phyloP scores from a whole-genome alignment of 371 early-diverging fungal genomes.

The Syncephalastrum monosporum region DNA sequence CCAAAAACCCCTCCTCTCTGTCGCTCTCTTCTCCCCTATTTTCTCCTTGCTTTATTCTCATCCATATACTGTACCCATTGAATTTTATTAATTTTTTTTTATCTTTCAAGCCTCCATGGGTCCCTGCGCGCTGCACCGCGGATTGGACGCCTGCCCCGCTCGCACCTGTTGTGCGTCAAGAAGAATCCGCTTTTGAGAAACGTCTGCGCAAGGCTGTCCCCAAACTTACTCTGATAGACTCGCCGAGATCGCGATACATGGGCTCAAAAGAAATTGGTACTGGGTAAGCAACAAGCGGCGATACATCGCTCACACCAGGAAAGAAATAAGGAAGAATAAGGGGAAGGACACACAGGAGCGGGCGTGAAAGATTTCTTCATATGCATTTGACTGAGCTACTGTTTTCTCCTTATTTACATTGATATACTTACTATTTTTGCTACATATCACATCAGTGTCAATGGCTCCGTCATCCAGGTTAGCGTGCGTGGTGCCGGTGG shows the following conservation, averaged over 20 bases:
- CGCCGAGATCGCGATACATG: slow-evolving; percentile 19
- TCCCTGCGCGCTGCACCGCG: slow-evolving; percentile 17
- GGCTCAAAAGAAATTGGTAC: slow-evolving; percentile 31
- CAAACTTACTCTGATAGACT: slow-evolving; percentile 15
- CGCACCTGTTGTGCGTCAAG: slow-evolving; percentile 17
- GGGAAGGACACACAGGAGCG: background rate
- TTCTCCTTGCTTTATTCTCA: background rate
- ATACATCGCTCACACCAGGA: background rate
- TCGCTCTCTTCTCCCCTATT: background rate
- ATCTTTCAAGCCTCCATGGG: slow-evolving; percentile 28
- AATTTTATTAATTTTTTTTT: background rate
- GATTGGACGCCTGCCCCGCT: slow-evolving; percentile 20
- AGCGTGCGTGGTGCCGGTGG: slow-evolving; percentile 16
- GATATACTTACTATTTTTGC: background rate
- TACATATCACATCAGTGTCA: slow-evolving; percentile 11
- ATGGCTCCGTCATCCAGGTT: slow-evolving; percentile 26
- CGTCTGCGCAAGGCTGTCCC: slow-evolving; percentile 28
- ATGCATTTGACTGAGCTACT: background rate
- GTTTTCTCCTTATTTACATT: background rate
- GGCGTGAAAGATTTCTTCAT: background rate
- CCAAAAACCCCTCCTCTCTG: background rate
- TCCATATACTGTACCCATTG: background rate
- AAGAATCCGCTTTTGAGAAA: slow-evolving; percentile 24
- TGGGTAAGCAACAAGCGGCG: slow-evolving; percentile 13
- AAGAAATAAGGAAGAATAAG: background rate